These are phyloP conservation scores for Lepiota venenata DNA, from an alignment of 768 basidiomycete genomes.

Conservation along the genomic window DNA sequence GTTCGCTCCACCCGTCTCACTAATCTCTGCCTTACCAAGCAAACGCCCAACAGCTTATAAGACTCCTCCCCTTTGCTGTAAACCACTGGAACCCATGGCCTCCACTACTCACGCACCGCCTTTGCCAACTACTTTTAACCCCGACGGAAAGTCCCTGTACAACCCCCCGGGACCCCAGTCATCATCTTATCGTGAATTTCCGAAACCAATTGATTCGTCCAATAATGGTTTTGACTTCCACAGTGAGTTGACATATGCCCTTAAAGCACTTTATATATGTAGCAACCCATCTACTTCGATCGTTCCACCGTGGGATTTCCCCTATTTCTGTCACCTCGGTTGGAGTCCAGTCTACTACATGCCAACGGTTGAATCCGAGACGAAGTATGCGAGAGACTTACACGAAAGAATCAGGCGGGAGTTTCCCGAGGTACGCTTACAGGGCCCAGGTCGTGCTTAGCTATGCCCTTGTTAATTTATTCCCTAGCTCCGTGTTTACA, in stretches of 20 bases:
- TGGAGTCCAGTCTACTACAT: conserved; percentile 56
- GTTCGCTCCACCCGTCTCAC: background rate
- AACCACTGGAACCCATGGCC: conserved; percentile 1
- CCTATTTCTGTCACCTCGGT: background rate
- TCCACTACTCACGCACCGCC: conserved; percentile 26
- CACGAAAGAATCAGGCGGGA: conserved; percentile 59
- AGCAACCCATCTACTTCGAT: background rate
- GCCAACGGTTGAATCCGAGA: conserved; percentile 37
- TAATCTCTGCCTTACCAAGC: background rate
- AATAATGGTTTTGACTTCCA: conserved; percentile 75
- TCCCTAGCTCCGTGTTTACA: conserved; percentile 55
- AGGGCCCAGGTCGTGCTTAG: background rate
- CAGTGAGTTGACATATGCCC: conserved; percentile 35
- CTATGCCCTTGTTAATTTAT: conserved; percentile 6
- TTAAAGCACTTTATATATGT: background rate
- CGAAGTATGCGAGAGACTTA: conserved; percentile 48
- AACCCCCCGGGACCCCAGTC: conserved; percentile 48
- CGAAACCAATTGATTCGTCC: conserved; percentile 45
- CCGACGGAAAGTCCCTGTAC: conserved; percentile 54
- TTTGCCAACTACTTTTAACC: conserved; percentile 41
- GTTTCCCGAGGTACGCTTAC: conserved; percentile 57
- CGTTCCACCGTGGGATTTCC: background rate
- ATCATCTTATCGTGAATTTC: conserved; percentile 50
- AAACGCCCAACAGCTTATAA: conserved; percentile 9
- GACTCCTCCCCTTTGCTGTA: background rate